A percentile compares a stretch with the other conserved stretches of the same genome.
Evolutionary conservation across 805 yeast species (phyloP).

Genomic region (Teunomyces lycoperdinae): DNA sequence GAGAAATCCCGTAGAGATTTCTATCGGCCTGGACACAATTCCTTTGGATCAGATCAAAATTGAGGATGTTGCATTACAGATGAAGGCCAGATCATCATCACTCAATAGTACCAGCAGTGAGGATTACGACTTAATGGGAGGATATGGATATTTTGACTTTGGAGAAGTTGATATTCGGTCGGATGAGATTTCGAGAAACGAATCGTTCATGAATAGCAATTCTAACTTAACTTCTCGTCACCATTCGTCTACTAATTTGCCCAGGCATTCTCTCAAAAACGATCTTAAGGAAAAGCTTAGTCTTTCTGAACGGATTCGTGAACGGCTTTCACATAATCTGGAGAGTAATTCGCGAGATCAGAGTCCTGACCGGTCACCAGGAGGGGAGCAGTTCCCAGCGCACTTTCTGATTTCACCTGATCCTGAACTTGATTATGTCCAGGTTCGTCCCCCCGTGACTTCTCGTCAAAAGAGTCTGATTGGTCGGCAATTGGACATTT

Average conservation of each 20-base stretch:
- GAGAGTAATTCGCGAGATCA: not conserved
- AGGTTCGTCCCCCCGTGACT: not conserved
- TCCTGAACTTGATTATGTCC: conserved; percentile 1
- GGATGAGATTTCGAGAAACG: conserved; percentile 26
- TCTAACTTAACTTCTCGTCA: conserved; percentile 19
- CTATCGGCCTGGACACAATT: conserved; percentile 3
- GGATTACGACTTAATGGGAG: conserved; percentile 56
- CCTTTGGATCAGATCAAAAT: conserved; percentile 10
- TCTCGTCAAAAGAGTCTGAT: not conserved
- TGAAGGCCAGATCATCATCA: conserved; percentile 4
- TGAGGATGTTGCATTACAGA: conserved; percentile 3
- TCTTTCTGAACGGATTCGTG: conserved; percentile 39
- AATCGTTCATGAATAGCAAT: conserved; percentile 26
- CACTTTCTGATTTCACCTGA: not conserved
- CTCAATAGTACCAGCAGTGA: conserved; percentile 16
- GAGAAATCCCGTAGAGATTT: conserved; percentile 19
- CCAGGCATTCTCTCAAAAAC: conserved; percentile 3
- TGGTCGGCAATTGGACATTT: conserved; percentile 5
- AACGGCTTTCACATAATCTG: conserved; percentile 20
- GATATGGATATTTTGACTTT: conserved; percentile 82
- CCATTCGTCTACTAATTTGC: conserved; percentile 30
- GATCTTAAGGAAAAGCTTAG: conserved; percentile 30
- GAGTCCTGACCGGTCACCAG: not conserved
- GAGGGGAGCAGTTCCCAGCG: not conserved
- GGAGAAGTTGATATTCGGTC: conserved; percentile 63